Evolutionary conservation across 305 asterid genomes (phyloP).

Genomic region (Stenogyne calaminthoides): DNA sequence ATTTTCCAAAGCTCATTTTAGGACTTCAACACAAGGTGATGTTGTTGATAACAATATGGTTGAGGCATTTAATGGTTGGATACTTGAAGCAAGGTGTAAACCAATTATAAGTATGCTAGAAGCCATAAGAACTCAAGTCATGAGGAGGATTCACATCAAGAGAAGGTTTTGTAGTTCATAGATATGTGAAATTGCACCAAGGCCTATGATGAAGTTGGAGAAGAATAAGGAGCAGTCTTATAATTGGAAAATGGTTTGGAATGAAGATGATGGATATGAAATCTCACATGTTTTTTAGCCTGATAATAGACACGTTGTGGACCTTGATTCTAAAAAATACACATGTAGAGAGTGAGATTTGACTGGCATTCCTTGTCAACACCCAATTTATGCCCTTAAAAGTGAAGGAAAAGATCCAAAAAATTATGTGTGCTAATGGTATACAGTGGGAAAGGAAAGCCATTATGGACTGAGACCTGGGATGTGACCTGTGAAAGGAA

Average conservation of each 20-base stretch:
- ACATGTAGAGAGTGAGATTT: not conserved
- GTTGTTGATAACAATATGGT: no score
- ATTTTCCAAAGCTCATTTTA: no score
- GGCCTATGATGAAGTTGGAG: slow-evolving; percentile 1
- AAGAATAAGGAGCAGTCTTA: not conserved
- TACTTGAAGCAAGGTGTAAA: slow-evolving; percentile 7
- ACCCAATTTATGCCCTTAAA: not conserved
- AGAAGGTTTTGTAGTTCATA: not conserved
- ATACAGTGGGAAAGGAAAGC: not conserved
- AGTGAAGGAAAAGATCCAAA: not conserved
- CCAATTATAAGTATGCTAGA: slow-evolving; percentile 5
- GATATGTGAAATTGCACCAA: slow-evolving; percentile 10
- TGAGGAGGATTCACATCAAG: not conserved
- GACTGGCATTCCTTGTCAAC: not conserved
- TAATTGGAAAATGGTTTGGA: not conserved
- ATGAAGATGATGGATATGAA: slow-evolving; percentile 2
- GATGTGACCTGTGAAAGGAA: not conserved
- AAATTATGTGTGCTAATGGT: not conserved
- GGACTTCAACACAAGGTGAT: no score
- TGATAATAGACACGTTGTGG: not conserved
- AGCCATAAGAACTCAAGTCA: slow-evolving; percentile 4
- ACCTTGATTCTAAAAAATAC: not conserved
- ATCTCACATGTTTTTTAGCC: not conserved
- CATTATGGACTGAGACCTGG: no score
- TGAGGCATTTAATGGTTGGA: no score